Percentiles rank a stretch among this genome's conserved stretches.
Evolutionary conservation across 2,329 filamentous ascomycete genomes (phyloP).

Genomic region (Colletotrichum horii): DNA sequence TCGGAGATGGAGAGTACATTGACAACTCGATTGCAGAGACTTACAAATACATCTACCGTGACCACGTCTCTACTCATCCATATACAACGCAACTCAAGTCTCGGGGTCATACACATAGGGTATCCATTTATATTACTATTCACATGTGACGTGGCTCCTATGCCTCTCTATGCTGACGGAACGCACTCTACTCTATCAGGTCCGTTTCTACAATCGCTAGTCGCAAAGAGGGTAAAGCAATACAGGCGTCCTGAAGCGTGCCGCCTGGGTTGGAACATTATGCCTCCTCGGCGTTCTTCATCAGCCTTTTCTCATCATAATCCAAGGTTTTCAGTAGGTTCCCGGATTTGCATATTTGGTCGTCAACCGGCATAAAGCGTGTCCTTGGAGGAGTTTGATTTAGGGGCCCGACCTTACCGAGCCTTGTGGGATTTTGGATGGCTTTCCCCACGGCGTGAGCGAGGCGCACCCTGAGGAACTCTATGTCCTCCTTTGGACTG

Average conservation of each 20-base stretch:
- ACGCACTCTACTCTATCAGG: background rate
- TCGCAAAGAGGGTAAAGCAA: background rate
- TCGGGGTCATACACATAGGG: background rate
- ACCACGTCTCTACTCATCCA: background rate
- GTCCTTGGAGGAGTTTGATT: background rate
- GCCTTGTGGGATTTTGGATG: rapidly evolving
- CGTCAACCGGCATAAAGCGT: background rate
- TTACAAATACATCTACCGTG: background rate
- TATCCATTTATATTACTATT: background rate
- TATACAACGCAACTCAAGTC: background rate
- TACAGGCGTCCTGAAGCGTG: background rate
- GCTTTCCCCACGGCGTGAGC: background rate
- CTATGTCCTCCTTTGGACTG: background rate
- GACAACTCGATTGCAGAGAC: background rate
- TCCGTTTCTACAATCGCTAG: background rate
- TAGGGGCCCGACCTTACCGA: background rate
- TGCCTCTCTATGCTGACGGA: background rate
- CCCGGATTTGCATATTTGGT: background rate
- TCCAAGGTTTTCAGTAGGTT: background rate
- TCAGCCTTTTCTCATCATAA: background rate
- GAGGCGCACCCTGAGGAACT: background rate
- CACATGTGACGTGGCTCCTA: background rate
- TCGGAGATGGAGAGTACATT: background rate
- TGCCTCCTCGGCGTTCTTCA: background rate
- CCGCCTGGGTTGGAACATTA: background rate